Conservation (phyloP, 768 basidiomycete species). For the Calocybe cyanea region DNA sequence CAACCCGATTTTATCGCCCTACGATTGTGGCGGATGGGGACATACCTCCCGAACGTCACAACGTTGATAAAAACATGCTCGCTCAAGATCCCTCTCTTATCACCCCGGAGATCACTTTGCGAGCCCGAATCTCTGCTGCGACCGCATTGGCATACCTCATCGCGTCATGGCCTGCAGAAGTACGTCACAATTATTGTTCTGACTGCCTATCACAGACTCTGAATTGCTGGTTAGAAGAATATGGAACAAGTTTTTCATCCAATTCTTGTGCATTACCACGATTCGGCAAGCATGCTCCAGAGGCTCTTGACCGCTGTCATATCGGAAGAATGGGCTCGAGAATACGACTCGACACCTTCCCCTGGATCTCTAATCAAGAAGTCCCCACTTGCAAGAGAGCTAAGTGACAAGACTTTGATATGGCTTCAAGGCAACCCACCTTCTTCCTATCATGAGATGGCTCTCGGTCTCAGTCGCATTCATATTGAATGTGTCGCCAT, state of each 20-base stretch:
- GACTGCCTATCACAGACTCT: neutral
- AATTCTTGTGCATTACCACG: slow-evolving; percentile 74
- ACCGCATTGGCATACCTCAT: slow-evolving; percentile 73
- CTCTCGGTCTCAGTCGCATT: slow-evolving; percentile 73
- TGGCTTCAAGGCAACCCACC: slow-evolving; percentile 78
- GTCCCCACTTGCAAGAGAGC: slow-evolving; percentile 58
- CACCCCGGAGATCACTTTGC: slow-evolving; percentile 67
- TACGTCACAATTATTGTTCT: slow-evolving; percentile 27
- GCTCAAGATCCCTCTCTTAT: slow-evolving; percentile 86
- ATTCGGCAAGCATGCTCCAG: slow-evolving; percentile 89
- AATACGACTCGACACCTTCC: slow-evolving; percentile 35
- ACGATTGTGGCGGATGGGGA: slow-evolving; percentile 43
- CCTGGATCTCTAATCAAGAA: slow-evolving; percentile 45
- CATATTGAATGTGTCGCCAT: slow-evolving; percentile 76
- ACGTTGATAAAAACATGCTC: slow-evolving; percentile 96
- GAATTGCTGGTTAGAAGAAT: slow-evolving; percentile 17
- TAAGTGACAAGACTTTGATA: slow-evolving; percentile 63
- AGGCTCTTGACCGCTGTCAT: slow-evolving; percentile 82
- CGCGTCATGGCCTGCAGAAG: slow-evolving; percentile 61
- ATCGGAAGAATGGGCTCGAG: slow-evolving; percentile 87
- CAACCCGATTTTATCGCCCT: slow-evolving; percentile 64
- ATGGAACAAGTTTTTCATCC: slow-evolving; percentile 70
- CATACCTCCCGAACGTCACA: slow-evolving; percentile 66
- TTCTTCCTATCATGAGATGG: slow-evolving; percentile 88
- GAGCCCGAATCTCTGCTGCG: slow-evolving; percentile 76